These are phyloP conservation scores for Clonostachys byssicola DNA, from an alignment of 2,329 filamentous ascomycete genomes.

Conservation along the genomic window DNA sequence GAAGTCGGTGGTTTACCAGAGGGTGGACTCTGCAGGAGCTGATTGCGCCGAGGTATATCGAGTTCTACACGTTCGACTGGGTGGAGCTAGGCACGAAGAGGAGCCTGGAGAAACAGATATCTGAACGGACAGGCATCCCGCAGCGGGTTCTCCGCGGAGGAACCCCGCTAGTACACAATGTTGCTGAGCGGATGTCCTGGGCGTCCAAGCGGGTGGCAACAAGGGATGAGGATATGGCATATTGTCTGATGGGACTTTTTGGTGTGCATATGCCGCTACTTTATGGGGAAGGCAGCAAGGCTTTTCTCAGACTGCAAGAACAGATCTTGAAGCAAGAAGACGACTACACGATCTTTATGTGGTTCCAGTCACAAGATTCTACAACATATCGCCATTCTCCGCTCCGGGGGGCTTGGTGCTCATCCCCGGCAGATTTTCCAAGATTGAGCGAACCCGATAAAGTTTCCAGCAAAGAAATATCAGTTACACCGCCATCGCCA, in stretches of 20 bases:
- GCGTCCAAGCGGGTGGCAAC: conserved; percentile 14
- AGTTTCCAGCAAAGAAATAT: too few species aligned
- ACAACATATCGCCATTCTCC: too few species aligned
- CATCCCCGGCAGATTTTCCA: too few species aligned
- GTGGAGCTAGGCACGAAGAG: conserved; percentile 13
- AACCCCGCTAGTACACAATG: background rate
- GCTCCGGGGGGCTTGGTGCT: too few species aligned
- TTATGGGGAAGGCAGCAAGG: conserved; percentile 17
- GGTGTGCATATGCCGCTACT: conserved; percentile 19
- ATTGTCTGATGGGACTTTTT: conserved; percentile 20
- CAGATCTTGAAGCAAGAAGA: conserved; percentile 12
- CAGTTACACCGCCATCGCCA: too few species aligned
- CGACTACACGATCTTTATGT: conserved; percentile 14
- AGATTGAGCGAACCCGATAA: too few species aligned
- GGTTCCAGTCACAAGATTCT: conserved; percentile 2
- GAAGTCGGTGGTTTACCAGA: conserved; percentile 13
- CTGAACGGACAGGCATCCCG: conserved; percentile 18
- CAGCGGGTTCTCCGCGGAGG: conserved; percentile 3
- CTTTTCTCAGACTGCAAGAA: conserved; percentile 14
- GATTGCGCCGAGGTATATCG: conserved; percentile 7
- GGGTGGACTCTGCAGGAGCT: conserved; percentile 19
- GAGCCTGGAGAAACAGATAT: conserved; percentile 3
- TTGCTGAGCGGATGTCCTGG: conserved; percentile 17
- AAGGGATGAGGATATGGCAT: conserved; percentile 17
- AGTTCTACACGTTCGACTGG: conserved; percentile 23